Evolutionary conservation across 805 yeast species (phyloP).

Genomic region (Hanseniaspora vineae): DNA sequence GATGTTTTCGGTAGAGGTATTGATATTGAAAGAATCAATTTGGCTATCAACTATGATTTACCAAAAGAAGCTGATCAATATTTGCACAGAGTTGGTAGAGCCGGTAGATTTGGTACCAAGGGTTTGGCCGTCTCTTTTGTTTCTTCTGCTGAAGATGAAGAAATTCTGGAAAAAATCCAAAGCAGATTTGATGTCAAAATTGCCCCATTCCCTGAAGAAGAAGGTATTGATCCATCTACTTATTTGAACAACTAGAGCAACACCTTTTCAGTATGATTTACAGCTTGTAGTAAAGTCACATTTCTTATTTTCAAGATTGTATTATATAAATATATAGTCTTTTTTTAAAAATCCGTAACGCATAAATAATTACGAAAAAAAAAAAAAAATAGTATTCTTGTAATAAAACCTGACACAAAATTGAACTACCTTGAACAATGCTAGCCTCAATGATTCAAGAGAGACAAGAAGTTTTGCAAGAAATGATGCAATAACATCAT

Average conservation of each 20-base stretch:
- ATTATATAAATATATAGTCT: neutral
- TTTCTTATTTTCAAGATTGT: neutral
- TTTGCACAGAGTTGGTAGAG: slow-evolving; percentile 98
- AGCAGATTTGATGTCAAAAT: slow-evolving; percentile 95
- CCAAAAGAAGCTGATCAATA: slow-evolving; percentile 96
- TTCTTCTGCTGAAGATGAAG: slow-evolving; percentile 74
- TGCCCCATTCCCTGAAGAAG: slow-evolving; percentile 81
- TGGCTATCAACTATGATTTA: slow-evolving; percentile 95
- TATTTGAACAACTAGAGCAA: slow-evolving; percentile 76
- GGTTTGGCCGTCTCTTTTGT: slow-evolving; percentile 93
- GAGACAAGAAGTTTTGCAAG: neutral
- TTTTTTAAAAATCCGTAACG: no score
- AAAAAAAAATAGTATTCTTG: neutral
- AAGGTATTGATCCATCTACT: slow-evolving; percentile 94
- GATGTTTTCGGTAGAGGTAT: slow-evolving; percentile 99
- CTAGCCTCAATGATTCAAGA: neutral
- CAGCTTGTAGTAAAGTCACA: no score
- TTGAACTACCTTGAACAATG: neutral
- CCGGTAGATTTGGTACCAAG: slow-evolving; percentile 99
- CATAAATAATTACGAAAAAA: neutral
- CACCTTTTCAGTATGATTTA: neutral
- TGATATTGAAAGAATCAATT: slow-evolving; percentile 95
- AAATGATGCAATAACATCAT: neutral
- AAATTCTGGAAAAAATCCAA: slow-evolving; percentile 83
- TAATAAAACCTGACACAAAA: neutral